phyloP scores from a whole-genome alignment of 345 rosid species.

The Salix exigua region DNA sequence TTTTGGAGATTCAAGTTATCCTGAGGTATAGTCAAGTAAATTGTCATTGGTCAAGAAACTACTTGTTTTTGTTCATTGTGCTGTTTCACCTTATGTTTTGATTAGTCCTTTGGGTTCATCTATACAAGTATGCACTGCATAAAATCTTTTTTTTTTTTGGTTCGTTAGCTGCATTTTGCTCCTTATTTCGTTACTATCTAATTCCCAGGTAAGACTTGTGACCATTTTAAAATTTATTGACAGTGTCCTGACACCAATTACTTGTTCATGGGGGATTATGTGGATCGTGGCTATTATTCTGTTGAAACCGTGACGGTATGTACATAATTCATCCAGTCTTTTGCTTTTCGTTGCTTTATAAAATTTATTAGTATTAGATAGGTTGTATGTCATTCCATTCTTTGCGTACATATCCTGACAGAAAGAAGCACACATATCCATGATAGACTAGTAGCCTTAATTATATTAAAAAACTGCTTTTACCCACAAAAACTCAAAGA shows the following conservation, averaged over 20 bases:
- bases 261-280: conserved; percentile 96
- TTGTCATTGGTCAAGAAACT: conserved; percentile 6
- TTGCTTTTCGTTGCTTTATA: neutral
- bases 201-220: neutral
- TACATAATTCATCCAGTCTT: neutral
- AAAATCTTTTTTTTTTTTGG: too few species aligned
- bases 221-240: conserved; percentile 9
- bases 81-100: neutral
- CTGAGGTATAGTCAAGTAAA: conserved; percentile 17
- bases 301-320: conserved; percentile 94
- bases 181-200: neutral
- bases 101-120: neutral
- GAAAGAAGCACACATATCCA: neutral
- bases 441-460: neutral
- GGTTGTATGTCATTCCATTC: neutral
- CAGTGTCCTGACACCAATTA: conserved; percentile 96
- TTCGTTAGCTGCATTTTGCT: neutral
- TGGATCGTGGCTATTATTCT: conserved; percentile 94
- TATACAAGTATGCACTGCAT: too few species aligned
- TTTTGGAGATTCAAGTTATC: conserved; percentile 26
- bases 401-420: neutral
- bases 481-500: too few species aligned
- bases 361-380: too few species aligned
- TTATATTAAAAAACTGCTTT: neutral
- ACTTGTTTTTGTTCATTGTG: neutral